A percentile compares a stretch with the other conserved stretches of the same genome.
Evolutionary conservation across 2,329 filamentous ascomycete species (phyloP).

Genomic region (Aureobasidium subglaciale): DNA sequence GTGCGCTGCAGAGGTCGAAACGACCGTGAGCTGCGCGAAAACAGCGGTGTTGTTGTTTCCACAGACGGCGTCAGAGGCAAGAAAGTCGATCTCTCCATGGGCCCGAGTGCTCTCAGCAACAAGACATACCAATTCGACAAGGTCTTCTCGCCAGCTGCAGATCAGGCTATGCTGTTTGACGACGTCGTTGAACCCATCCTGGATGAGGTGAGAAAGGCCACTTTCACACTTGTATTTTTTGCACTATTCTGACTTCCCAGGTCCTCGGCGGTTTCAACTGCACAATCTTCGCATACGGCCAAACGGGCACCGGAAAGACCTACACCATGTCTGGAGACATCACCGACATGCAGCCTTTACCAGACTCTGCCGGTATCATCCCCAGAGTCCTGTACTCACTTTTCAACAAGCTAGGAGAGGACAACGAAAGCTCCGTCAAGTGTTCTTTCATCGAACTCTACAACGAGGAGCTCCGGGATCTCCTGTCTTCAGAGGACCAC

Average conservation of each 20-base stretch:
- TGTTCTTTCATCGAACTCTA: slow-evolving; percentile 98
- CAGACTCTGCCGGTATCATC: slow-evolving; percentile 90
- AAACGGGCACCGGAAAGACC: slow-evolving; percentile 96
- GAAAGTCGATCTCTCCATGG: slow-evolving; percentile 81
- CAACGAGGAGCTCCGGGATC: slow-evolving; percentile 90
- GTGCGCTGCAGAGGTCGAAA: slow-evolving; percentile 90
- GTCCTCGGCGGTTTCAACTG: slow-evolving; percentile 95
- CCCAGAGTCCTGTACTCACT: slow-evolving; percentile 82
- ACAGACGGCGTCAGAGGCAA: slow-evolving; percentile 86
- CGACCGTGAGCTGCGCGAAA: slow-evolving; percentile 86
- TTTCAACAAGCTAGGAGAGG: slow-evolving; percentile 74
- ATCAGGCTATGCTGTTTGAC: slow-evolving; percentile 90
- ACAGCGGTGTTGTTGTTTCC: slow-evolving; percentile 83
- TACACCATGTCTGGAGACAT: slow-evolving; percentile 99
- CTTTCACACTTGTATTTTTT: background rate
- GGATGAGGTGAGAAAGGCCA: slow-evolving; percentile 61
- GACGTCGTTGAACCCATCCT: slow-evolving; percentile 90
- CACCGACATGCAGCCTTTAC: slow-evolving; percentile 79
- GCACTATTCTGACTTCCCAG: slow-evolving; percentile 37
- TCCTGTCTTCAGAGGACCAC: slow-evolving; percentile 74
- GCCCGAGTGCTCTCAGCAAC: slow-evolving; percentile 83
- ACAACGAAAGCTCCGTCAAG: slow-evolving; percentile 82
- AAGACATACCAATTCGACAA: slow-evolving; percentile 97
- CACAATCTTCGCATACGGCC: slow-evolving; percentile 97
- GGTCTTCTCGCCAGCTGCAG: slow-evolving; percentile 90